Percentiles rank a stretch among this genome's conserved stretches.
Evolutionary conservation across 164 flowering plant genomes (phyloP).

Genomic region (Stephania yunnanensis): DNA sequence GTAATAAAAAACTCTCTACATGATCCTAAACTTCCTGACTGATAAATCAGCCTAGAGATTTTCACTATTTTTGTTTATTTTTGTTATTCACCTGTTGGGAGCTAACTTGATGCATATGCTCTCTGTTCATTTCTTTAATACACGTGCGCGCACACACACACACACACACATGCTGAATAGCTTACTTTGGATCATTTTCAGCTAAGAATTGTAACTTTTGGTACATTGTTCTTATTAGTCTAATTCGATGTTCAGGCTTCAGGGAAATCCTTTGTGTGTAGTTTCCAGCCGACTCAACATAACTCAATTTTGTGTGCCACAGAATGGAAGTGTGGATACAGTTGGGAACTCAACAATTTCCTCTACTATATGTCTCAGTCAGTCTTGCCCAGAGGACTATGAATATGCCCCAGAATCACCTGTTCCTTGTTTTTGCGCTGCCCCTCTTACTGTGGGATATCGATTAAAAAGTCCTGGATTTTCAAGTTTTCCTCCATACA

Average conservation of each 20-base stretch:
- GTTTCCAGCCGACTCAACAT: slow-evolving; percentile 34
- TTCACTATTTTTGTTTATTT: too few species aligned
- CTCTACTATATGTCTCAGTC: slow-evolving; percentile 24
- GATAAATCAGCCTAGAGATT: too few species aligned
- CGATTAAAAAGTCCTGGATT: slow-evolving; percentile 91
- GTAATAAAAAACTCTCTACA: too few species aligned
- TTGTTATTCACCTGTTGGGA: too few species aligned
- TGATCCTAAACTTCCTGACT: too few species aligned
- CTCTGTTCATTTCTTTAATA: not conserved
- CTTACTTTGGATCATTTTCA: not conserved
- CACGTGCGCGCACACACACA: too few species aligned
- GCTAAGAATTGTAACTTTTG: not conserved
- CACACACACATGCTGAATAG: not conserved
- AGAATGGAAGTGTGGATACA: slow-evolving; percentile 13
- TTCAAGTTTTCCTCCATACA: slow-evolving; percentile 48
- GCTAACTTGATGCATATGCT: too few species aligned
- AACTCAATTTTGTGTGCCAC: slow-evolving; percentile 37
- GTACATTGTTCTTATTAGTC: not conserved
- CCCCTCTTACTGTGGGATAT: slow-evolving; percentile 68
- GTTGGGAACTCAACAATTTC: slow-evolving; percentile 7
- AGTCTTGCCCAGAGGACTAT: slow-evolving; percentile 46
- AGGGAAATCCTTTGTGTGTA: slow-evolving; percentile 62
- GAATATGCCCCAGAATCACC: slow-evolving; percentile 49
- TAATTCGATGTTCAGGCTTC: slow-evolving; percentile 46
- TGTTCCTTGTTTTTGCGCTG: slow-evolving; percentile 57